Percentiles rank a stretch among this genome's conserved stretches.
phyloP scores from a whole-genome alignment of 106 monocot species.

The Acorus calamus region DNA sequence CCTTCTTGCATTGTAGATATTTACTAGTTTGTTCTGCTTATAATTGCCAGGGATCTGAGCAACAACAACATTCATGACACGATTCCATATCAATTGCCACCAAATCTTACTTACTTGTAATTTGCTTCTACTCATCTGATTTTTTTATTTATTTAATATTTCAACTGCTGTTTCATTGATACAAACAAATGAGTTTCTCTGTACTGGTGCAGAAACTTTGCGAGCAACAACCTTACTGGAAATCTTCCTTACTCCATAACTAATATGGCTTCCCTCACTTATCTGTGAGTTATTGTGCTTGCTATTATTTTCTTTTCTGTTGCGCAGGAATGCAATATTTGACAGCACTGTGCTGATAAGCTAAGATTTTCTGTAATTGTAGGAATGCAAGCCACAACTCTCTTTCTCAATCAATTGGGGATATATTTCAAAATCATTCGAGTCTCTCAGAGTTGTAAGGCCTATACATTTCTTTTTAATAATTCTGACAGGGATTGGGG shows the following conservation, averaged over 20 bases:
- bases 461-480: no score
- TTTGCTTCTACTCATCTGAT: not conserved
- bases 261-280: constrained; percentile 51
- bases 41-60: constrained; percentile 64
- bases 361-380: not conserved
- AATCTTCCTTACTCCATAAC: constrained; percentile 79
- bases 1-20: not conserved
- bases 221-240: constrained; percentile 57
- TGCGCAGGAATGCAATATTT: no score
- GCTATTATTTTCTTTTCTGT: not conserved
- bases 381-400: constrained; percentile 80
- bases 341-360: no score
- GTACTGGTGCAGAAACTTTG: constrained; percentile 62
- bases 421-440: constrained; percentile 52
- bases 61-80: constrained; percentile 61
- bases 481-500: no score
- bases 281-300: constrained; percentile 46
- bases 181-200: not conserved
- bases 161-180: not conserved
- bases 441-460: constrained; percentile 66
- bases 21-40: not conserved
- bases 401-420: constrained; percentile 52
- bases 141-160: not conserved
- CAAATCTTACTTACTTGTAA: constrained; percentile 76
- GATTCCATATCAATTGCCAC: constrained; percentile 79